Conservation (phyloP, 2,329 filamentous ascomycete species). For the Decorospora gaudefroyi region DNA sequence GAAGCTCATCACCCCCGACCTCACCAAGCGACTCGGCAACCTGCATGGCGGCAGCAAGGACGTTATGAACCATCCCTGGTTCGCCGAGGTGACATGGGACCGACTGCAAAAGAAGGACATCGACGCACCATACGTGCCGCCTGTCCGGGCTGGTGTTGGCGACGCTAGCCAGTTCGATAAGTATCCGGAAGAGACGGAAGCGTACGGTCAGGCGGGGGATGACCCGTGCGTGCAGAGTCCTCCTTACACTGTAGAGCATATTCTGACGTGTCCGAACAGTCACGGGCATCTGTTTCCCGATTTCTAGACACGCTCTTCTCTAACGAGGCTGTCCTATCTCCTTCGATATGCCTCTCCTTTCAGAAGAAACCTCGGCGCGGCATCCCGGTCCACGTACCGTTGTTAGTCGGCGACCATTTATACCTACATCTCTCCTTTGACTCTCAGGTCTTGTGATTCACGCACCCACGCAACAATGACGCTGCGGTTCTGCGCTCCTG, state of each 20-base stretch:
- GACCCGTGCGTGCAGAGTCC: constrained; percentile 74
- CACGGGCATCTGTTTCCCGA: constrained; percentile 44
- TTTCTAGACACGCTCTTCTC: constrained; percentile 29
- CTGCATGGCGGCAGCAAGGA: constrained; percentile 87
- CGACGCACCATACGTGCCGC: constrained; percentile 95
- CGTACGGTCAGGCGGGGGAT: constrained; percentile 76
- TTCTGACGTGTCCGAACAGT: constrained; percentile 43
- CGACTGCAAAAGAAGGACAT: constrained; percentile 93
- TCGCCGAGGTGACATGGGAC: constrained; percentile 97
- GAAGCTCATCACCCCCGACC: constrained; percentile 88
- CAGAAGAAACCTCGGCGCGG: constrained; percentile 10
- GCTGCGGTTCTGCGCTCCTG: too few relatives aligned
- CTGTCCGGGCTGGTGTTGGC: constrained; percentile 88
- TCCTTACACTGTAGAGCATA: constrained; percentile 29
- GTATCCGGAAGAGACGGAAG: constrained; percentile 95
- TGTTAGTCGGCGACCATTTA: constrained; percentile 10
- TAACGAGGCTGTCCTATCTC: constrained; percentile 4
- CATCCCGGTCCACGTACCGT: constrained; percentile 12
- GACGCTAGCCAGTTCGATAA: constrained; percentile 98
- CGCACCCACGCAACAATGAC: too few relatives aligned
- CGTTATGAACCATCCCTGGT: constrained; percentile 96
- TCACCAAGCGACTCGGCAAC: constrained; percentile 94
- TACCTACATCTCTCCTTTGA: constrained; percentile 4
- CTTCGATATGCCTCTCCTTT: constrained; percentile 9
- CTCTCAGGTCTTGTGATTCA: background rate